These are phyloP conservation scores for Aureobasidium sp. DNA, from an alignment of 2,329 filamentous ascomycete species.

Conservation along the genomic window DNA sequence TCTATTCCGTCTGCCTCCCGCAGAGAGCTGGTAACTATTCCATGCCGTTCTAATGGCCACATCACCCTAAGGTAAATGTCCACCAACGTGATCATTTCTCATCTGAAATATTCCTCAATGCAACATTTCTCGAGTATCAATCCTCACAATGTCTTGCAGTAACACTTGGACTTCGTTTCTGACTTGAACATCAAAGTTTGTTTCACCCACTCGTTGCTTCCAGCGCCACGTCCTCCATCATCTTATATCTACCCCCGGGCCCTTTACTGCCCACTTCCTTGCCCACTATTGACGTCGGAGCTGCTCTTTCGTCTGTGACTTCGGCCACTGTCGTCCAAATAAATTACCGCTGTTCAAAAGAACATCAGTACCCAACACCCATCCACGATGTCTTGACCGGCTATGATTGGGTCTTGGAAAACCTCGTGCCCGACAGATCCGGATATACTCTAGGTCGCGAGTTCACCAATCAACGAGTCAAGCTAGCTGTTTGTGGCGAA, in stretches of 20 bases:
- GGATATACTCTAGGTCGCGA: conserved; percentile 24
- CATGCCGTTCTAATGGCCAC: conserved; percentile 37
- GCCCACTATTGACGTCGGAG: conserved; percentile 26
- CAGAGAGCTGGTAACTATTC: conserved; percentile 30
- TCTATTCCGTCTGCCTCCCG: conserved; percentile 18
- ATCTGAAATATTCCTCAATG: neutral
- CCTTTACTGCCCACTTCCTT: conserved; percentile 28
- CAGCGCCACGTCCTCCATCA: conserved; percentile 25
- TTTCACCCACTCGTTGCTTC: conserved; percentile 24
- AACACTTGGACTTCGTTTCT: conserved; percentile 2
- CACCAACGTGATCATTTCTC: conserved; percentile 16
- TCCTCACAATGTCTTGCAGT: neutral
- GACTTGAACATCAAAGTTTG: conserved; percentile 27
- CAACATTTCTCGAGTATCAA: neutral
- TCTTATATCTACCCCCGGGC: conserved; percentile 40
- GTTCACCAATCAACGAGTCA: conserved; percentile 25
- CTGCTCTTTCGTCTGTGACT: conserved; percentile 31
- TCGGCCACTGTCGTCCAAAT: conserved; percentile 38
- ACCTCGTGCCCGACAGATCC: conserved; percentile 28
- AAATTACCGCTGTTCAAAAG: conserved; percentile 36
- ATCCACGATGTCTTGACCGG: conserved; percentile 42
- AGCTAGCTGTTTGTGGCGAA: conserved; percentile 42
- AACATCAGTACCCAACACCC: conserved; percentile 37
- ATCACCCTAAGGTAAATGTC: conserved; percentile 35
- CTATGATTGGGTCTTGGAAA: conserved; percentile 42